A percentile compares a stretch with the other conserved stretches of the same genome.
phyloP scores from a whole-genome alignment of 805 yeast genomes.

The Monosporozyma yasuniensis region DNA sequence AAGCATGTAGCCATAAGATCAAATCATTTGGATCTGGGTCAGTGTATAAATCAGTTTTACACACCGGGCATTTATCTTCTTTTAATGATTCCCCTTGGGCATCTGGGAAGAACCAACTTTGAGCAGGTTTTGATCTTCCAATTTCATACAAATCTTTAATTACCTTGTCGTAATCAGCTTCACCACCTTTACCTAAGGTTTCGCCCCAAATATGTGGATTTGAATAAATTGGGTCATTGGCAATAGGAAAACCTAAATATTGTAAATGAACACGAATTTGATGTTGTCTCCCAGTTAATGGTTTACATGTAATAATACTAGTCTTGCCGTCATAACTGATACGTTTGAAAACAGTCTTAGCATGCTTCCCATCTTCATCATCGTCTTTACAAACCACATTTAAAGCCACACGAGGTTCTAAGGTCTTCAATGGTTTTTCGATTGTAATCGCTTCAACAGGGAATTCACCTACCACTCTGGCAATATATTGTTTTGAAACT shows the following conservation, averaged over 20 bases:
- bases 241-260: conserved; percentile 76
- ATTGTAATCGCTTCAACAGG: conserved; percentile 50
- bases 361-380: conserved; percentile 44
- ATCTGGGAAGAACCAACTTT: conserved; percentile 56
- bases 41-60: conserved; percentile 62
- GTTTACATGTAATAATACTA: conserved; percentile 69
- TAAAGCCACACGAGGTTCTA: conserved; percentile 64
- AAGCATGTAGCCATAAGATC: conserved; percentile 85
- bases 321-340: conserved; percentile 54
- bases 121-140: conserved; percentile 61
- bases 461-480: conserved; percentile 79
- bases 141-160: conserved; percentile 44
- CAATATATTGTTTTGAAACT: conserved; percentile 77
- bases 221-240: conserved; percentile 85
- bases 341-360: conserved; percentile 60
- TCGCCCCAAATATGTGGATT: conserved; percentile 78
- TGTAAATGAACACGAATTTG: conserved; percentile 91
- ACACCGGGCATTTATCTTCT: conserved; percentile 51
- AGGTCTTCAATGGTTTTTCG: conserved; percentile 58
- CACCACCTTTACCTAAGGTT: conserved; percentile 51
- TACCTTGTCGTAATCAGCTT: conserved; percentile 42
- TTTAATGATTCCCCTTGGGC: conserved; percentile 59
- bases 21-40: conserved; percentile 87
- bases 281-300: conserved; percentile 89
- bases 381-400: conserved; percentile 38